Base-by-base conservation (phyloP, 495 filamentous ascomycete genomes). In the Neurospora sp. region DNA sequence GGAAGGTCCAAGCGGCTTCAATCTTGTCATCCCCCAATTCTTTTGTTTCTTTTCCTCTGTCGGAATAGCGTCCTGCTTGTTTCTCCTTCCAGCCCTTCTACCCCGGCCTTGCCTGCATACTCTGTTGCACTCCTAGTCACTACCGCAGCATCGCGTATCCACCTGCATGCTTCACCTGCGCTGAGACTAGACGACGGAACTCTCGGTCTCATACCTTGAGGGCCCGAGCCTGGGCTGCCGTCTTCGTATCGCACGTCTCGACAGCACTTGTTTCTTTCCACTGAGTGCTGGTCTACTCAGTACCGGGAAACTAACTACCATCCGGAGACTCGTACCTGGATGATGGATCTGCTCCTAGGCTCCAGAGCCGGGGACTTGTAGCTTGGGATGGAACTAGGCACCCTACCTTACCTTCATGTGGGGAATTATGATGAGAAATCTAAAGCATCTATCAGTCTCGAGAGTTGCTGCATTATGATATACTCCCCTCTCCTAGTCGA, bases 1-100 rank as follows among this genome's bases (percentile, higher is more conserved):
- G 48, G 71, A 75, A 78, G 71, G 76, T 76, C 78, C 78, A 76
- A 79, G 79, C 77, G 77, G 80, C 80, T 81, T 81, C 80, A 80
- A 71, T 75, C 59, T 74, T 74, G 69, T 72, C 75, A 48, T 74
- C 76, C 73, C 76, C 45, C n/a, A 11, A 54, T 77, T 77, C 79
- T 78, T 73, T 73, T 74, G 77, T 77, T 77, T 76, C 73, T 77
- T 70, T 69, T 59, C 48, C 21, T 45, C 42, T 59, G 24, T 59
- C 48, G 24, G 48, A 59, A 59, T 59, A 59, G 21, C 48, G 21
- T 59, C 40, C 38, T 45, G 48, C 71, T 71, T 74, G 39, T 70
- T 77, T 75, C 76, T 71, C 24, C 34, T 74, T 75, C 71, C 69
- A 45, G 72, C 48, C 70, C 72, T 36, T 15, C 69, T 69, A 38